Evolutionary conservation across 768 basidiomycete species (phyloP).

Genomic region (Pleurotus sapidus): DNA sequence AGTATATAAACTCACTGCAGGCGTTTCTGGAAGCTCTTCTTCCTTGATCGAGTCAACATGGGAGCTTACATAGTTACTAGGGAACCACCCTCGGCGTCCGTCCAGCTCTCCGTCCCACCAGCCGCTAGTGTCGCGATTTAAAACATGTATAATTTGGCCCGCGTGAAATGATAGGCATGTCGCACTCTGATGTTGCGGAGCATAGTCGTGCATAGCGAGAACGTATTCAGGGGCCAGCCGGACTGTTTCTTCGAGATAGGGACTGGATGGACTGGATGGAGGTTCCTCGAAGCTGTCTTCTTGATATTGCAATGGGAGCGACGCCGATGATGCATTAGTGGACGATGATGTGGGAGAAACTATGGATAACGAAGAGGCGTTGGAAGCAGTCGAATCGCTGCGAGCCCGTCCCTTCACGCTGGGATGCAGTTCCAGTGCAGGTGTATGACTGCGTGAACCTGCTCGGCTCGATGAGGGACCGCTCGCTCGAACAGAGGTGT

Average conservation of each 20-base stretch:
- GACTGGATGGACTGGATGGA: conserved; percentile 36
- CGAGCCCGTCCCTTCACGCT: conserved; percentile 30
- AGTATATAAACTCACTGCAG: conserved; percentile 33
- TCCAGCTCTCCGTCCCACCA: conserved; percentile 99
- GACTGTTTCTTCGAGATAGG: conserved; percentile 46
- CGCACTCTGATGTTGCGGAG: conserved; percentile 63
- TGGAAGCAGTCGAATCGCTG: conserved; percentile 54
- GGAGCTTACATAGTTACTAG: conserved; percentile 89
- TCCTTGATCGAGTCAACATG: conserved; percentile 56
- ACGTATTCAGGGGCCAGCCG: conserved; percentile 67
- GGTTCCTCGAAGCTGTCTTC: conserved; percentile 12
- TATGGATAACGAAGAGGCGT: conserved; percentile 53
- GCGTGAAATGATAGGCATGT: conserved; percentile 88
- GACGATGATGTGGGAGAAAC: conserved; percentile 53
- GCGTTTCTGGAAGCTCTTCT: conserved; percentile 48
- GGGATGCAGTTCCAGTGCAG: neutral
- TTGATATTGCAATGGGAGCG: conserved; percentile 37
- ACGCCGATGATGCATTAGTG: conserved; percentile 52
- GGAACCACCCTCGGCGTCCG: conserved; percentile 93
- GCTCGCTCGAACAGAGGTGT: conserved; percentile 37
- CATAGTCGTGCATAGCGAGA: conserved; percentile 90
- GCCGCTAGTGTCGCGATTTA: conserved; percentile 82
- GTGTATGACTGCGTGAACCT: conserved; percentile 24
- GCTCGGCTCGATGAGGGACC: conserved; percentile 26
- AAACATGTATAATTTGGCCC: conserved; percentile 90